Base-by-base conservation (phyloP, 1,284 basidiomycete genomes). In the Ustilago sp. region DNA sequence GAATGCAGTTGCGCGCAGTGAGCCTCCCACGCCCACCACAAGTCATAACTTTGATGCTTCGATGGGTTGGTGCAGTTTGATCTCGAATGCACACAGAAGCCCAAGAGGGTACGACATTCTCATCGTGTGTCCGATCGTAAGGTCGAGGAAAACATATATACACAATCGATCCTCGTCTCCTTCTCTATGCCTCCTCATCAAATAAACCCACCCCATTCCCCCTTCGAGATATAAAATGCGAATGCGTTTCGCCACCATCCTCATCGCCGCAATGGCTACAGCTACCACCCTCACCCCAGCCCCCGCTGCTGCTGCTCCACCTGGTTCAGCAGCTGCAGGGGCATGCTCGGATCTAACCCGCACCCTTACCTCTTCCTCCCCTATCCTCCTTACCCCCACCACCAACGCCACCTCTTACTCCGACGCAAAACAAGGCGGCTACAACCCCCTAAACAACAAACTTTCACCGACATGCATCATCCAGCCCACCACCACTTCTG, bases 371-470 rank as follows among this genome's bases (percentile, higher is more conserved):
- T 17, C 52, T 1, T 43, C 51, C 4, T 2, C 38, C n/a, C 9
- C 8, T 4, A 6, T 6, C 19, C 15, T 64, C 12, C 45, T 68
- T 47, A 61, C 48, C 58, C n/a, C 63, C 15, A n/a, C 56, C 34
- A 50, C 48, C 36, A 53, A 57, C 17, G 41, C 50, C 2, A n/a
- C 56, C 4, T 15, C 56, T 13, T 75, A 75, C 55, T 51, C 57
- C 8, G 2, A 35, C 0, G 68, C 68, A 5, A 41, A 56, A 31
- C 45, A 41, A 2, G 57, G 19, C 0, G 64, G 64, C 9, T 75
- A 54, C 55, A 75, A 75, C 36, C 68, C 64, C 15, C 64, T 75
- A 48, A 70, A 70, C 68, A 70, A 67, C 58, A 55, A 50, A 23
- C 61, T 75, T 13, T 3, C 34, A 0, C 73, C 73, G 0, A 28